Evolutionary conservation across 352 stramenopile species (phyloP).

Genomic region (Phytophthora kernoviae): DNA sequence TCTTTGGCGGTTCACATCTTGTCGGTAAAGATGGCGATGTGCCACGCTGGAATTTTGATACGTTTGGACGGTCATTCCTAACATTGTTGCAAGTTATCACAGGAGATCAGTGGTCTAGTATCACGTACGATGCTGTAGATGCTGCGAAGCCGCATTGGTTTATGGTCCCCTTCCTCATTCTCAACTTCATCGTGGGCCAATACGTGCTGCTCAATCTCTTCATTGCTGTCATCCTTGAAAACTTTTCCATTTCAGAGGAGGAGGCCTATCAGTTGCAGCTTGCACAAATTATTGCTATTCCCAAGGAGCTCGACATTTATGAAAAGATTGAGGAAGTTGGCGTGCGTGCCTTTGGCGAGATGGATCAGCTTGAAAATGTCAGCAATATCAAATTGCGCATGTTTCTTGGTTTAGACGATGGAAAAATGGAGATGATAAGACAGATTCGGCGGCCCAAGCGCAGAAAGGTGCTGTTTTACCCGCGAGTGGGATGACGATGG

Average conservation of each 20-base stretch:
- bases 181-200: constrained; percentile 79
- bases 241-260: constrained; percentile 82
- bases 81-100: constrained; percentile 83
- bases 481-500: constrained; percentile 7
- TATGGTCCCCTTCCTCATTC: constrained; percentile 75
- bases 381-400: constrained; percentile 81
- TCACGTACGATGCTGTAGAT: constrained; percentile 76
- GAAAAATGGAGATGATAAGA: constrained; percentile 16
- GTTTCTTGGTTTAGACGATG: constrained; percentile 72
- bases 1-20: constrained; percentile 68
- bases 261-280: constrained; percentile 86
- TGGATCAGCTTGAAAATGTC: constrained; percentile 82
- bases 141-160: constrained; percentile 67
- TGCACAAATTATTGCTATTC: constrained; percentile 81
- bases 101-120: constrained; percentile 78
- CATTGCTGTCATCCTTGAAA: constrained; percentile 85
- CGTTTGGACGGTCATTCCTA: constrained; percentile 70
- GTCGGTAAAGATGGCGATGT: constrained; percentile 38
- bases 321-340: constrained; percentile 83
- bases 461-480: background rate
- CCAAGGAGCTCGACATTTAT: constrained; percentile 82
- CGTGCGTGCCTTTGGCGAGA: constrained; percentile 75
- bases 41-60: constrained; percentile 84
- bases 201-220: constrained; percentile 86
- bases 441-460: background rate